Conservation (phyloP, 1,139 yeast genomes). For the Blastobotrys arbuscula region DNA sequence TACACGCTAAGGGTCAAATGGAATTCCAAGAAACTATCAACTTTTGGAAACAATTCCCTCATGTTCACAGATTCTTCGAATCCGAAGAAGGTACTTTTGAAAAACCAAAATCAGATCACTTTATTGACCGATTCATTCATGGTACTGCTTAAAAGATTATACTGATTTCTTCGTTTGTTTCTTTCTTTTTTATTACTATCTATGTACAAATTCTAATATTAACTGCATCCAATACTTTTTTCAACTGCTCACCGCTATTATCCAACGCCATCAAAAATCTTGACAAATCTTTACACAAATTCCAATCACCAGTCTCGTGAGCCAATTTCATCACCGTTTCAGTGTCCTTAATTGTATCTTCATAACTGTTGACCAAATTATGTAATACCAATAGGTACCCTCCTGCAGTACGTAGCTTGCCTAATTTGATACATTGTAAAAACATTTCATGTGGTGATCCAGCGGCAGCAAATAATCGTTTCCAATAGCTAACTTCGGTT, state of each 20-base stretch:
- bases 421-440: constrained; percentile 33
- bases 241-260: constrained; percentile 20
- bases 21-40: constrained; percentile 83
- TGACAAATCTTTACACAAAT: constrained; percentile 37
- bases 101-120: constrained; percentile 30
- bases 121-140: constrained; percentile 63
- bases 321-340: constrained; percentile 33
- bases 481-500: constrained; percentile 62
- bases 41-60: constrained; percentile 89
- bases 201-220: constrained; percentile 4
- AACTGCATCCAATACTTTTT: constrained; percentile 19
- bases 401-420: constrained; percentile 38
- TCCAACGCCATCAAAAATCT: constrained; percentile 38
- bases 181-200: neutral
- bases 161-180: neutral
- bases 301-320: constrained; percentile 32
- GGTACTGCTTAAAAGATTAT: constrained; percentile 12
- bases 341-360: constrained; percentile 26
- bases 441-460: constrained; percentile 38
- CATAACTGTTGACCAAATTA: constrained; percentile 11
- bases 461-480: constrained; percentile 41
- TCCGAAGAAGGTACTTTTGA: constrained; percentile 44
- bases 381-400: constrained; percentile 39
- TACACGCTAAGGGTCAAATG: constrained; percentile 81
- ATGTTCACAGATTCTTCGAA: constrained; percentile 76